Percentiles rank a stretch among this genome's conserved stretches.
Conservation (phyloP, 257 asterid genomes). For the Solanum pinnatisectum region DNA sequence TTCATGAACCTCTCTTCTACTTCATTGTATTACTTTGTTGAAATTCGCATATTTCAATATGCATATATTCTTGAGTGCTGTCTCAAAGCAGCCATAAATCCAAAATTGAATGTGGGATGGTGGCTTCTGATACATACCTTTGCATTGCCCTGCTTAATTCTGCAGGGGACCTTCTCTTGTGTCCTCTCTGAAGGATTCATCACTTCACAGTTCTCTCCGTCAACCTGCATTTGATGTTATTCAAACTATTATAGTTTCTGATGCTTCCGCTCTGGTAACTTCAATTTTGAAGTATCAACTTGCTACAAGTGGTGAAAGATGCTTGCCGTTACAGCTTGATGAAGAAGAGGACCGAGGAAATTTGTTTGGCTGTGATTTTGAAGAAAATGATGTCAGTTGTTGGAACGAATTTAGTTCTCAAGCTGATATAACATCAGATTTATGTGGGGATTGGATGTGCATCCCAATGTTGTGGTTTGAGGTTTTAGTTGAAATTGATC, state of each 20-base stretch:
- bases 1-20: background rate
- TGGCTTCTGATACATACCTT: background rate
- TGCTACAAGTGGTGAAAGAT: conserved; percentile 41
- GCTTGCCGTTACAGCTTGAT: conserved; percentile 22
- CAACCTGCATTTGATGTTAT: conserved; percentile 94
- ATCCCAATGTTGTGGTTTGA: conserved; percentile 96
- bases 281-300: conserved; percentile 42
- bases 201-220: conserved; percentile 78
- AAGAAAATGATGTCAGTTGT: conserved; percentile 55
- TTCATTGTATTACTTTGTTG: background rate
- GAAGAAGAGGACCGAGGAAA: conserved; percentile 55
- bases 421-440: conserved; percentile 51
- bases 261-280: conserved; percentile 79
- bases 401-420: conserved; percentile 74
- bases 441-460: conserved; percentile 85
- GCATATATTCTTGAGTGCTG: background rate
- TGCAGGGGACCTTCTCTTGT: conserved; percentile 91
- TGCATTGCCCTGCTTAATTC: background rate
- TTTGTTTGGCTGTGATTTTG: conserved; percentile 27
- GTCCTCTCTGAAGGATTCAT: conserved; percentile 66
- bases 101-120: background rate
- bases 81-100: background rate
- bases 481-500: conserved; percentile 81
- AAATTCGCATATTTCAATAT: background rate
- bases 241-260: conserved; percentile 71